Base-by-base conservation (phyloP, 164 flowering plant species). In the Vitis amurensis region DNA sequence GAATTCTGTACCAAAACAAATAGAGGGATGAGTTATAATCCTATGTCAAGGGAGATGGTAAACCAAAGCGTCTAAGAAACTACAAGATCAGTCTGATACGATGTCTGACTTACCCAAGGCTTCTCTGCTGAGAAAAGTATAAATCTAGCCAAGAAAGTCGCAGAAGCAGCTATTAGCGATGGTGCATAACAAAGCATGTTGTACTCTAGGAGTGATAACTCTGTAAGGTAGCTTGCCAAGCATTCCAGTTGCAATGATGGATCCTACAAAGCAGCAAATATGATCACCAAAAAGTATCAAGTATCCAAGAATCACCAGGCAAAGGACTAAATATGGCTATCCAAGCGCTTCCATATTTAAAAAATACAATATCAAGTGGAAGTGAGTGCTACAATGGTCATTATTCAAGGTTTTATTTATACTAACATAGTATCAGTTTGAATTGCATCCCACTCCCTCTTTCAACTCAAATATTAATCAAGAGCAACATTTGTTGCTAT, bases 181-280 rank as follows among this genome's bases (percentile, higher is more conserved):
- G 92, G 95, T 30, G 85, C 68, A 75, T 84, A 90, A 50, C 76
- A 58, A 13, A 92, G 90, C 85, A 89, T 84, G 61, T 59, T 80
- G 72, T 89, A 92, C 67, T 92, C 94, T 9, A 87, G 81, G 57
- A 92, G 89, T 27, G 96, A 87, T n/a, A 92, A 78, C 78, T 92
- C 97, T 14, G 90, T 86, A 64, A 88, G 51, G 76, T 89, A 92
- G 80, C 77, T 85, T 53, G 90, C 81, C 78, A 89, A 79, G 78
- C 83, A 89, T 74, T 90, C 93, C 47, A 92, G 63, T 62, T 81
- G 91, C 83, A 89, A 47, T 12, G 80, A 55, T 14, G 88, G 86
- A 78, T 70, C 83, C 93, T 91, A 76, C 7, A 6, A 37, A 37
- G 7, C 7, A 37, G 4, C 44, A 37, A 37, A 37, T 37, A 37